Base-by-base conservation (phyloP, 164 flowering plant species). In the Cinnamomum chago region DNA sequence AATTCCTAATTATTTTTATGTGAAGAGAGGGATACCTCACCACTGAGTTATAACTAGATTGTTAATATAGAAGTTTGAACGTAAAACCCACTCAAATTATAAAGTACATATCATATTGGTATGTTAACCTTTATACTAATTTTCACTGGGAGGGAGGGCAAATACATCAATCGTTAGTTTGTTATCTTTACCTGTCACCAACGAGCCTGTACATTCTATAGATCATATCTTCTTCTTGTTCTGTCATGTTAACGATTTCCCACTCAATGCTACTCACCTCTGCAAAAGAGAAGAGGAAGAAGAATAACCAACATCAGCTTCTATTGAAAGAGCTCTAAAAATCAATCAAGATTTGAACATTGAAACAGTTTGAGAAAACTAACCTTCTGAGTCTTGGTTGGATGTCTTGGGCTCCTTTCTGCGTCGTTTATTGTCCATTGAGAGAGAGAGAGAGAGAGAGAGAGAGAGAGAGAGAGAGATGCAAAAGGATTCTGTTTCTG, bases 211-310 rank as follows among this genome's bases (percentile, higher is more conserved):
- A 83, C 93, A 90, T 92, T 82, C 95, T 81, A 70, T 80, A 85
- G 78, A 92, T 90, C 68, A 92, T 87, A 81, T 92, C 97, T 77
- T 90, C 92, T 85, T 92, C 97, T 81, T 81, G 79, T 33, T 81
- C 77, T n/a, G 73, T 76, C 83, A 81, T 81, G 73, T 78, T 73
- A 68, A 78, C 78, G 77, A 76, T 70, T 47, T 78, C 83, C 79
- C 83, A 81, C 70, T 81, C 83, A 27, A 76, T 81, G 62, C 83
- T 81, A 67, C 91, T 88, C 73, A 86, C 93, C 76, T 90, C 96
- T 91, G 87, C 72, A 24, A 60, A 62, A 18, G 17, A 24, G 62
- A 74, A 23, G 24, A 13, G 20, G 15, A 70, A 9, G 47, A 68
- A 40, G 25, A 70, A 23, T 22, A 68, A 40, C 17, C 60, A 13